Percentiles rank a stretch among this genome's conserved stretches.
Evolutionary conservation across 75 land plant genomes (phyloP).

Genomic region (Gnetum montanum): DNA sequence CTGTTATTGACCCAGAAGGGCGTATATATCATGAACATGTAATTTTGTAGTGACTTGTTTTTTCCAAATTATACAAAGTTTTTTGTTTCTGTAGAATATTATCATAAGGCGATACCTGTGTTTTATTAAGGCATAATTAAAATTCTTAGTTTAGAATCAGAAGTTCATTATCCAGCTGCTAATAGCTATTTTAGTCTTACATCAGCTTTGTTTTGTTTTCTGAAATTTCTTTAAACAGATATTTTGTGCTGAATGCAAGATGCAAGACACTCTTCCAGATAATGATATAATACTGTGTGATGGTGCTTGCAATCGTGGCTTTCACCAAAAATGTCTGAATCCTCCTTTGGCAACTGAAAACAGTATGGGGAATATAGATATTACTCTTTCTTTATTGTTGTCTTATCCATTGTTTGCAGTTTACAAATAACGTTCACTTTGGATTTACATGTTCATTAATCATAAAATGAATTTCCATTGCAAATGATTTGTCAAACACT

Average conservation of each 20-base stretch:
- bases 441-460: not conserved
- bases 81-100: too few species aligned
- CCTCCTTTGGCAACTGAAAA: constrained; percentile 67
- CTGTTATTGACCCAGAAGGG: constrained; percentile 69
- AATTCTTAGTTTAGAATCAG: too few species aligned
- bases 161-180: too few species aligned
- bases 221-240: constrained; percentile 27
- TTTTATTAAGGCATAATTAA: too few species aligned
- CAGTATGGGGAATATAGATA: too few species aligned
- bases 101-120: too few species aligned
- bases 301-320: constrained; percentile 76
- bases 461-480: not conserved
- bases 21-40: constrained; percentile 83
- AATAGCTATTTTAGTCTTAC: too few species aligned
- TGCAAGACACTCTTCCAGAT: constrained; percentile 44
- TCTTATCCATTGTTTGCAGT: not conserved
- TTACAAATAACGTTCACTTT: not conserved
- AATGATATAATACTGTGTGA: constrained; percentile 87
- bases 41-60: constrained; percentile 7
- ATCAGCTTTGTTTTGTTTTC: too few species aligned
- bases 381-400: not conserved
- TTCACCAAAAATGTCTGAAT: constrained; percentile 75
- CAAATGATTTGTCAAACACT: not conserved
- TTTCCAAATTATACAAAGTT: too few species aligned
- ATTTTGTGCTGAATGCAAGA: constrained; percentile 69